Percentiles rank a stretch among this genome's conserved stretches.
phyloP scores from a whole-genome alignment of 2,329 filamentous ascomycete genomes.

The Diaporthe helianthi region DNA sequence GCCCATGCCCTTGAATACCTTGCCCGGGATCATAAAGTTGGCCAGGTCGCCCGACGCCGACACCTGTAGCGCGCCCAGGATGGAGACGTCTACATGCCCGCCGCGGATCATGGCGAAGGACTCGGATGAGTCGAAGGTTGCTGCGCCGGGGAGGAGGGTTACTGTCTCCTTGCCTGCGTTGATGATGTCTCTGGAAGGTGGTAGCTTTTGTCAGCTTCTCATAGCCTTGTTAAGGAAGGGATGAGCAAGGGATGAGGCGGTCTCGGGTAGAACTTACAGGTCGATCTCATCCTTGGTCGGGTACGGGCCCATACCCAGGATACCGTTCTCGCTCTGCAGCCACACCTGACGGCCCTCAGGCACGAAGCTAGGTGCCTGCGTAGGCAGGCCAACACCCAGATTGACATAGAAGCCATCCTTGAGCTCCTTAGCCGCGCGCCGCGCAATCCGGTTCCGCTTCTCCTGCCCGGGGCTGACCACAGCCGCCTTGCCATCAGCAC shows the following conservation, averaged over 20 bases:
- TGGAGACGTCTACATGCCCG: constrained; percentile 83
- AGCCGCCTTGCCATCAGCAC: constrained; percentile 45
- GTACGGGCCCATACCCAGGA: constrained; percentile 84
- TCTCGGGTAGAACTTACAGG: constrained; percentile 47
- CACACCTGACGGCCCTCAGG: constrained; percentile 74
- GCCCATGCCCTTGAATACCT: constrained; percentile 88
- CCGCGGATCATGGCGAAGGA: constrained; percentile 89
- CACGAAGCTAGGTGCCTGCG: constrained; percentile 80
- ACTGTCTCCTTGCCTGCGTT: constrained; percentile 91
- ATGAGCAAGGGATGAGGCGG: too few species aligned
- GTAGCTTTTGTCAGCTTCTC: background rate
- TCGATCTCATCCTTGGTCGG: constrained; percentile 76
- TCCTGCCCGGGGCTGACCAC: constrained; percentile 53
- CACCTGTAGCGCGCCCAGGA: constrained; percentile 83
- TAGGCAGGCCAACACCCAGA: constrained; percentile 81
- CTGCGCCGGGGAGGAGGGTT: constrained; percentile 77
- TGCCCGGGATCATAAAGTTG: constrained; percentile 91
- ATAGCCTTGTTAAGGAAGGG: background rate
- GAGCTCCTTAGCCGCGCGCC: constrained; percentile 79
- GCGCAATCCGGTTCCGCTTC: constrained; percentile 75
- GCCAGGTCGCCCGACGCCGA: constrained; percentile 80
- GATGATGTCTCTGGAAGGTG: constrained; percentile 67
- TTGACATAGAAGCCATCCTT: constrained; percentile 84
- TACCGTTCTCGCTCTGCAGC: constrained; percentile 87
- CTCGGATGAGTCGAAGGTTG: constrained; percentile 80